Base-by-base conservation (phyloP, 2,329 filamentous ascomycete species). In the Colletotrichum scovillei region DNA sequence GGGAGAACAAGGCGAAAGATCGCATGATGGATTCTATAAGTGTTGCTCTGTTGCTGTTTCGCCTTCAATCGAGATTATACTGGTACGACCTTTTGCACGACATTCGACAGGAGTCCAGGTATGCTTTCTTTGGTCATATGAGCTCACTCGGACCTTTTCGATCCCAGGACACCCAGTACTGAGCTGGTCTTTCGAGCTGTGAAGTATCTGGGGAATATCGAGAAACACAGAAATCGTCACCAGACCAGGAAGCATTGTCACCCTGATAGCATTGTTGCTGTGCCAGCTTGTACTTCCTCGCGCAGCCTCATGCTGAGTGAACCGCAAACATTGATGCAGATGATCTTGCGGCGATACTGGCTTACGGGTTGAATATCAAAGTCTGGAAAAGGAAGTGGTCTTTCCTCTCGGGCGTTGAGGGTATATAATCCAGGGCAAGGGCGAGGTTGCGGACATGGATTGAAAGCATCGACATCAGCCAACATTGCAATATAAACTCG, bases 81-180 rank as follows among this genome's bases (percentile, higher is more conserved):
- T 46, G 4, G 71, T 71, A 64, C 26, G 6, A 73, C 71, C 52
- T 30, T 46, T 67, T 62, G 67, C 71, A 49, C 67, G 62, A 49
- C 62, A 56, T 22, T 30, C 35, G 55, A 65, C 46, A 71, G 28
- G 22, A 38, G 49, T 38, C 24, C 16, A 56, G 2, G 19, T 22
- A 19, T 16, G 2, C 28, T 12, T 16, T 7, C 11, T 53, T 55
- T 46, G 26, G n/a, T 19, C 65, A 30, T n/a, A 22, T 28, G 26
- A 22, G 16, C 22, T n/a, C 4, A 4, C 12, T 22, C 38, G 30
- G 49, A 14, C 28, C 16, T 28, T 28, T 28, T 26, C 5, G 3
- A n/a, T 30, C 19, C 7, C 12, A 1, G 14, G 4, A 59, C 3
- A 11, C 3, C 16, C 42, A 49, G 22, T 16, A 3, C 8, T 5